Percentiles rank a stretch among this genome's conserved stretches.
Conservation (phyloP, 257 asterid species). For the Coffea eugenioides region DNA sequence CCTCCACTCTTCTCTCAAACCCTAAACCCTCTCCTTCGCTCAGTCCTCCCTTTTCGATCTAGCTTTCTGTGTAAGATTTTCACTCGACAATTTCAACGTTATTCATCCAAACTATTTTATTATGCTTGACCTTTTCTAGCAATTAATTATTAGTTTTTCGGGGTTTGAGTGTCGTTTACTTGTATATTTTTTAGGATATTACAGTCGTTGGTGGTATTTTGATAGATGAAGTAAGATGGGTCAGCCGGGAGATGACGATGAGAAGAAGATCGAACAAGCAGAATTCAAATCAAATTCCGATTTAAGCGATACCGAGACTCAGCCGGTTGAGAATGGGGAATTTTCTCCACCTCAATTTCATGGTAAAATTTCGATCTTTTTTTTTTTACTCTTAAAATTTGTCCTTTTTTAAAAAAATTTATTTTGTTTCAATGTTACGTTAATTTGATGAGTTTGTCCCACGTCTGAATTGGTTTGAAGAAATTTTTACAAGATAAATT, state of each 20-base stretch:
- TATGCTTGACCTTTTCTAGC: neutral
- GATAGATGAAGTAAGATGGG: conserved; percentile 45
- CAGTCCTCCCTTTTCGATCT: conserved; percentile 14
- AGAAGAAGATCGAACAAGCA: conserved; percentile 12
- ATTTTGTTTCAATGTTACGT: neutral
- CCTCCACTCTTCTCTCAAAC: conserved; percentile 30
- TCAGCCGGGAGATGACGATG: conserved; percentile 24
- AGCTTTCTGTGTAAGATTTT: neutral
- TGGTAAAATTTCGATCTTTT: conserved; percentile 24
- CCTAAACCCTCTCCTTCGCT: neutral
- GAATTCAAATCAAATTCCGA: conserved; percentile 22
- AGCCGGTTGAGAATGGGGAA: conserved; percentile 36
- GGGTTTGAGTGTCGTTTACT: neutral
- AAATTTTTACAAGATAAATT: neutral
- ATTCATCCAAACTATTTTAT: neutral
- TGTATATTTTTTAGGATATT: neutral
- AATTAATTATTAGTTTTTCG: no score
- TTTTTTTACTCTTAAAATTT: neutral
- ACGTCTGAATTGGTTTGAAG: neutral
- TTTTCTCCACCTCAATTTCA: conserved; percentile 25
- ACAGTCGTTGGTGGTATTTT: neutral
- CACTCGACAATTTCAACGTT: neutral
- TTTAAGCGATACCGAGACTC: conserved; percentile 36
- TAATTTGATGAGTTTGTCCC: neutral
- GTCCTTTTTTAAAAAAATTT: neutral